Percentiles rank a stretch among this genome's conserved stretches.
Evolutionary conservation across 2,329 filamentous ascomycete genomes (phyloP).

Genomic region (Clonostachys rosea): DNA sequence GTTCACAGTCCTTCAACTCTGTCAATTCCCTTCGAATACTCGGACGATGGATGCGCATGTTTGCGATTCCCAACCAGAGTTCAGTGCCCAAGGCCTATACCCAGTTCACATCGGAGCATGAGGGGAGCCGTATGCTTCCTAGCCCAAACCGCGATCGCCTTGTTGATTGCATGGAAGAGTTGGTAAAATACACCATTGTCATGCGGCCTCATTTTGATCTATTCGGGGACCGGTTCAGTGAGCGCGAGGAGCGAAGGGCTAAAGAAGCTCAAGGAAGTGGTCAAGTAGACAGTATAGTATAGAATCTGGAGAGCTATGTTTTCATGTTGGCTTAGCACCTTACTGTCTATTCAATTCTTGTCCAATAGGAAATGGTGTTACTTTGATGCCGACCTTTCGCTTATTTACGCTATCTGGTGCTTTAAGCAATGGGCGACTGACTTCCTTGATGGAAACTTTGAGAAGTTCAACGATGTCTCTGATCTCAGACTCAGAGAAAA

Average conservation of each 20-base stretch:
- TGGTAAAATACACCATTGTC: constrained; percentile 64
- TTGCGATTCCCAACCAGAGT: constrained; percentile 61
- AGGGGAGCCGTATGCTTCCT: constrained; percentile 45
- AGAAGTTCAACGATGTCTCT: too few relatives aligned
- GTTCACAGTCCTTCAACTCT: constrained; percentile 63
- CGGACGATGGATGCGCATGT: constrained; percentile 68
- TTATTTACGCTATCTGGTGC: too few relatives aligned
- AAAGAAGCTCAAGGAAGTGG: constrained; percentile 13
- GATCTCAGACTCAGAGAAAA: too few relatives aligned
- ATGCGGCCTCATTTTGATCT: constrained; percentile 58
- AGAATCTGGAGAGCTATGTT: too few relatives aligned
- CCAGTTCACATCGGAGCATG: constrained; percentile 46
- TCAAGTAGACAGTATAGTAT: too few relatives aligned
- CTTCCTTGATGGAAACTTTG: too few relatives aligned
- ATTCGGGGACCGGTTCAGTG: constrained; percentile 60
- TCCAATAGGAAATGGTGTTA: too few relatives aligned
- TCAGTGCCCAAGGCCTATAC: constrained; percentile 60
- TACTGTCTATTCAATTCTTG: too few relatives aligned
- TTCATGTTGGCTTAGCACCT: too few relatives aligned
- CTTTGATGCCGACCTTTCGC: too few relatives aligned
- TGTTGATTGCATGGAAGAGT: constrained; percentile 66
- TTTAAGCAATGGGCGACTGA: too few relatives aligned
- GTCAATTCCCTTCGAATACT: constrained; percentile 62
- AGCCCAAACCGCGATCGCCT: constrained; percentile 54
- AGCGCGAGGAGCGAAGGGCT: constrained; percentile 18